Evolutionary conservation across 176 grass and related monocot species (phyloP).

Genomic region (bread wheat (Triticum aestivum)): DNA sequence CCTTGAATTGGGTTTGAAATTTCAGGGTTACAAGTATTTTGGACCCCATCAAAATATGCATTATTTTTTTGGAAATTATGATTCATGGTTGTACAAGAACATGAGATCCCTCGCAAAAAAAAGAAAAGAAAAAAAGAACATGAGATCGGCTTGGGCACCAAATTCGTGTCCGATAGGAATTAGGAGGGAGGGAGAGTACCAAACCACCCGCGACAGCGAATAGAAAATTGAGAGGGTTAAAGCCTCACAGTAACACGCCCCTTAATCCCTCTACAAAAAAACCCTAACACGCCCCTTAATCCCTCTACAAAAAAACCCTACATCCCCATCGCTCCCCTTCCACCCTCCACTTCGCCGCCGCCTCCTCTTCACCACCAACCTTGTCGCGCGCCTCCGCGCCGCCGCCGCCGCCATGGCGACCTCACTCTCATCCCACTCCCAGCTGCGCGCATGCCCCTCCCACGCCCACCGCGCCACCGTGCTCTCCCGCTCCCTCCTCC

Average conservation of each 20-base stretch:
- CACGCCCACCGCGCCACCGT: not conserved
- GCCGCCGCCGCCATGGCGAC: conserved; percentile 32
- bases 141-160: too few relatives aligned
- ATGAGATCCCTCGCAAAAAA: too few relatives aligned
- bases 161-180: too few relatives aligned
- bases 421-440: conserved; percentile 49
- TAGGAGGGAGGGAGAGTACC: too few relatives aligned
- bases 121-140: too few relatives aligned
- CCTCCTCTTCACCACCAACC: not conserved
- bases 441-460: conserved; percentile 18
- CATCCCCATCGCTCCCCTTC: not conserved
- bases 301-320: conserved; percentile 42
- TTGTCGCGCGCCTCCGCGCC: not conserved
- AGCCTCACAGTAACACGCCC: conserved; percentile 19
- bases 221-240: conserved; percentile 16
- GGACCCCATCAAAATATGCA: too few relatives aligned
- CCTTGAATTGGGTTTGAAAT: too few relatives aligned
- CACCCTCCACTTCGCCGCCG: not conserved
- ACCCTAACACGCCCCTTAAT: not conserved
- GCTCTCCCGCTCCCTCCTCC: not conserved
- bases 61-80: too few relatives aligned
- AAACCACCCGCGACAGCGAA: too few relatives aligned
- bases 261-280: too few relatives aligned
- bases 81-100: too few relatives aligned
- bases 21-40: too few relatives aligned